Evolutionary conservation across 116 monocot species (phyloP), one percentile per base, ranked within the genome.

Genomic region (Phalaenopsis hybrid): DNA sequence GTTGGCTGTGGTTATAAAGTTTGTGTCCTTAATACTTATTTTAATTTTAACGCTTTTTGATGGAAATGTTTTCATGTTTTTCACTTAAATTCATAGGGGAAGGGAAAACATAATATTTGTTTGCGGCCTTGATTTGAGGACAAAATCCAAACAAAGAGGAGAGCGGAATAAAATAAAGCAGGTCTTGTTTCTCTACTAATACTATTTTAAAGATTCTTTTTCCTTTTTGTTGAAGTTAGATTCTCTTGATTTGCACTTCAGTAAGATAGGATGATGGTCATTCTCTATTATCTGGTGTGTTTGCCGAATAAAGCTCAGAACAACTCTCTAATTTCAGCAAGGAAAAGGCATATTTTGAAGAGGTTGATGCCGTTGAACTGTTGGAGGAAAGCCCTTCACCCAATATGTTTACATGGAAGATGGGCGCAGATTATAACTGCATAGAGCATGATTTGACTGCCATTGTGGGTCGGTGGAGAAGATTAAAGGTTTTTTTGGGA

Each of bases 361-460:
- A 99, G 85, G 90, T 99, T 25, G 98, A 99, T 78, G 83, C 93
- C 33, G 87, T 90, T 84, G 98, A 99, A 81, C 85, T 99, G 41
- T 58, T 91, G 50, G 95, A 93, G 57, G 98, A 99, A 81, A 92
- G 92, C 48, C 98, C 98, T 76, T 93, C 98, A 0, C 93, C 98
- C 34, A 90, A 86, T 78, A 81, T 85, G 46, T 83, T 88, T 75
- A 86, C 87, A 37, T 98, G 93, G 98, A 79, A 55, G 12, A 81
- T 82, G 78, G 87, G 85, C 16, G 61, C 70, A 34, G 79, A 92
- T 72, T 82, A 86, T 37, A 84, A 89, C 20, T 43, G 17, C 45
- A 37, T 86, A 49, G 73, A 81, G 45, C 84, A 85, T 84, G 93
- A 95, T 87, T 85, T 99, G 85, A 68, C 90, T 72, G 81, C 88